phyloP scores from a whole-genome alignment of 306 rosid species.

The Abrus pulchellus region DNA sequence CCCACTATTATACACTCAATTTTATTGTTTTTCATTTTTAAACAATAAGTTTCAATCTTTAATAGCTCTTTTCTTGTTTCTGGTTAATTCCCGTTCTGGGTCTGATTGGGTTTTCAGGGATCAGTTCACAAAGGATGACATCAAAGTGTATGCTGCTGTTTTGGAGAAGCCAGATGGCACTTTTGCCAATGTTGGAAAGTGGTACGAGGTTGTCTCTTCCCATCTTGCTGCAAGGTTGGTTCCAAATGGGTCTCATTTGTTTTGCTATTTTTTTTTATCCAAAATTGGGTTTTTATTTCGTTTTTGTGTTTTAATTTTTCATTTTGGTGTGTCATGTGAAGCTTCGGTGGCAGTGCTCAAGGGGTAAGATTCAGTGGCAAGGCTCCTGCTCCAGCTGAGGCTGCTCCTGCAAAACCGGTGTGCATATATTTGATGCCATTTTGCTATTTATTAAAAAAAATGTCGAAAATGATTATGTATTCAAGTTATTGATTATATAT shows the following conservation, averaged over 20 bases:
- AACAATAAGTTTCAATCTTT: not conserved
- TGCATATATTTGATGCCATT: conserved; percentile 1
- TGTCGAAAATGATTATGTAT: not conserved
- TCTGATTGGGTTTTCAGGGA: conserved; percentile 48
- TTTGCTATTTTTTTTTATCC: not conserved
- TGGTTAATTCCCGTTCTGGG: not conserved
- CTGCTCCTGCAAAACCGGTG: conserved; percentile 53
- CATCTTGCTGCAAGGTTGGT: conserved; percentile 66
- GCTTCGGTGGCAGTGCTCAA: conserved; percentile 67
- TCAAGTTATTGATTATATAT: not conserved
- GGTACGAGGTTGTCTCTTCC: conserved; percentile 66
- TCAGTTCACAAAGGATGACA: conserved; percentile 66
- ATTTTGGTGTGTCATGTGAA: conserved; percentile 22
- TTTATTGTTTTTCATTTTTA: not conserved
- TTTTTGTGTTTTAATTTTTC: not conserved
- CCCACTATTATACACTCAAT: not conserved
- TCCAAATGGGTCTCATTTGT: not conserved
- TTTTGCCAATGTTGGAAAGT: conserved; percentile 57
- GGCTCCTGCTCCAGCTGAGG: conserved; percentile 47
- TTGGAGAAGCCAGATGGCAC: conserved; percentile 56
- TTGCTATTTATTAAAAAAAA: too few relatives aligned
- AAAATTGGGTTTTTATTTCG: not conserved
- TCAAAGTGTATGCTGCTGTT: conserved; percentile 67
- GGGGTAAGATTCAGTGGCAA: conserved; percentile 62
- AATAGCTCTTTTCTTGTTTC: not conserved